A percentile compares a stretch with the other conserved stretches of the same genome.
phyloP scores from a whole-genome alignment of 2,329 filamentous ascomycete species.

The Dactylellina haptotyla region DNA sequence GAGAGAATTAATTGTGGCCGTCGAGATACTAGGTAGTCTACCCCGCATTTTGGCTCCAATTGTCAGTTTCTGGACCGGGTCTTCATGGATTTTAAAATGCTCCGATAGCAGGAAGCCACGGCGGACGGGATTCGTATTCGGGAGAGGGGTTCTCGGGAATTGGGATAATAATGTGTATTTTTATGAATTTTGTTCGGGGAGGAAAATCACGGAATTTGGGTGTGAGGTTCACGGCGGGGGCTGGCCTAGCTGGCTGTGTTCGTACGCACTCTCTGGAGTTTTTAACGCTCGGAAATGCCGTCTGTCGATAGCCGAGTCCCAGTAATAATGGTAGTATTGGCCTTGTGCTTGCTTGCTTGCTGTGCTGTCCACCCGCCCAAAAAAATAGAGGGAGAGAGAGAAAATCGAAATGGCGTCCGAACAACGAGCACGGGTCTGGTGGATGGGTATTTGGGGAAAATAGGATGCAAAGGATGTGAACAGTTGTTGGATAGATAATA shows the following conservation, averaged over 20 bases:
- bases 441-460: neutral
- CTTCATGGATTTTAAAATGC: conserved; percentile 6
- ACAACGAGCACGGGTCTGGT: neutral
- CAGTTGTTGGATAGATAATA: conserved; percentile 1
- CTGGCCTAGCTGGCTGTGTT: neutral
- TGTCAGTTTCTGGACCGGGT: conserved; percentile 46
- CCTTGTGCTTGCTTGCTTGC: neutral
- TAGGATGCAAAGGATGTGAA: conserved; percentile 5
- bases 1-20: conserved; percentile 45
- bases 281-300: neutral
- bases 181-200: neutral
- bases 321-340: neutral
- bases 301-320: conserved; percentile 25
- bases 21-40: conserved; percentile 31
- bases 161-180: neutral
- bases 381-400: too few relatives aligned
- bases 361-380: neutral
- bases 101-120: conserved; percentile 1
- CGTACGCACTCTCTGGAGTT: neutral
- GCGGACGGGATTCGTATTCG: conserved; percentile 9
- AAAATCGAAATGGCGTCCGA: conserved; percentile 5
- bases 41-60: conserved; percentile 54
- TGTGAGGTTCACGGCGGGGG: neutral
- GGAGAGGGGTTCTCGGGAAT: conserved; percentile 3
- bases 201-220: neutral